These are phyloP conservation scores for Colletotrichum trifolii DNA, from an alignment of 2,329 filamentous ascomycete genomes.

Conservation along the genomic window DNA sequence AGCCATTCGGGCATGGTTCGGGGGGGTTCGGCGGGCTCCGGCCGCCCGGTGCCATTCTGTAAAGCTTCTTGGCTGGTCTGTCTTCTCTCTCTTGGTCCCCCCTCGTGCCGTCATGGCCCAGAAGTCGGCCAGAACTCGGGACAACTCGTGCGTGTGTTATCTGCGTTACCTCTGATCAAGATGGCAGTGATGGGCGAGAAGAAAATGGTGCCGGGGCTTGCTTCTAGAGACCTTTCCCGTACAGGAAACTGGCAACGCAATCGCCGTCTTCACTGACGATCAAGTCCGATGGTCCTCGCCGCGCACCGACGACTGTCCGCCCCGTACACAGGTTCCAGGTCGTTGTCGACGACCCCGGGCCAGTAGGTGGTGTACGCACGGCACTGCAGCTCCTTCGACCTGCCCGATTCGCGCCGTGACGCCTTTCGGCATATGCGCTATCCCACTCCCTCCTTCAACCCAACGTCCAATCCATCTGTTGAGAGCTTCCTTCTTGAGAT, in stretches of 20 bases:
- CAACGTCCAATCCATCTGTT: background rate
- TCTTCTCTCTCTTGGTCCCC: too few relatives aligned
- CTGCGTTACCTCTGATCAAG: too few relatives aligned
- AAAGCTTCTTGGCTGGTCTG: background rate
- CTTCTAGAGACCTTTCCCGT: conserved; percentile 3
- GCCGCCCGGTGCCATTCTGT: conserved; percentile 23
- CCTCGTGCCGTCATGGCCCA: too few relatives aligned
- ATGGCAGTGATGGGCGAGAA: too few relatives aligned
- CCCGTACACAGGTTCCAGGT: too few relatives aligned
- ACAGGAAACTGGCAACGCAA: conserved; percentile 25
- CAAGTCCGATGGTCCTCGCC: too few relatives aligned
- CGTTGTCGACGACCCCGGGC: too few relatives aligned
- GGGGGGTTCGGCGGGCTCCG: conserved; percentile 31
- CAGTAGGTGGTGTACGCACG: too few relatives aligned
- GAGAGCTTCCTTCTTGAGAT: background rate
- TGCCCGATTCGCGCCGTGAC: conserved; percentile 17
- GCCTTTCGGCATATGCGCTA: conserved; percentile 11
- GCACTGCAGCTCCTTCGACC: background rate
- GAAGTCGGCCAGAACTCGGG: too few relatives aligned
- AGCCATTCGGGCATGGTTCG: conserved; percentile 8
- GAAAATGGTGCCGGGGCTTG: too few relatives aligned
- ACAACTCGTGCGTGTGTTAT: too few relatives aligned
- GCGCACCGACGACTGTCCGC: too few relatives aligned
- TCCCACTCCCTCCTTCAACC: background rate
- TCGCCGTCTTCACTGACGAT: background rate